Evolutionary conservation across 2,329 filamentous ascomycete genomes (phyloP).

Genomic region (Bipolaris zeicola): DNA sequence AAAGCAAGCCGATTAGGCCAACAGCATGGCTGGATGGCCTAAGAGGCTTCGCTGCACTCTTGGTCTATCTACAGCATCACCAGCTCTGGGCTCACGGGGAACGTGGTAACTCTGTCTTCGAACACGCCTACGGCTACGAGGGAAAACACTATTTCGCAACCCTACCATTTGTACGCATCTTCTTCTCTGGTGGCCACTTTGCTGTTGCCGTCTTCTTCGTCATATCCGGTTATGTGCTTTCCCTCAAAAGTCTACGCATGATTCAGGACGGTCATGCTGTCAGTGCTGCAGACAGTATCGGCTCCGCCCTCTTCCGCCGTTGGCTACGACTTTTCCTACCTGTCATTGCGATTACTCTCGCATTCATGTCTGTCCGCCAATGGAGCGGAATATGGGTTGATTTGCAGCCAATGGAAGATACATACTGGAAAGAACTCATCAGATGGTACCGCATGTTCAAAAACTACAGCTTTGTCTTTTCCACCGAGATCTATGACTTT

Average conservation of each 20-base stretch:
- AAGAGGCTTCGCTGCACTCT: conserved; percentile 68
- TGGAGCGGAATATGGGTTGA: conserved; percentile 40
- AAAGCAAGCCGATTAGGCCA: conserved; percentile 27
- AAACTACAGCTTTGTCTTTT: conserved; percentile 72
- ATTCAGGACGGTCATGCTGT: conserved; percentile 51
- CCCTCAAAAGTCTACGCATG: conserved; percentile 52
- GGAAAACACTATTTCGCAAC: conserved; percentile 39
- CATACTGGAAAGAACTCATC: conserved; percentile 36
- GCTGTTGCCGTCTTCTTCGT: conserved; percentile 62
- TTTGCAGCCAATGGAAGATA: conserved; percentile 59
- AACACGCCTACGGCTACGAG: conserved; percentile 40
- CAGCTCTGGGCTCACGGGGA: conserved; percentile 51
- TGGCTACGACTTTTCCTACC: conserved; percentile 59
- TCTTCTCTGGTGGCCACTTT: conserved; percentile 60
- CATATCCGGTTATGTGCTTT: conserved; percentile 60
- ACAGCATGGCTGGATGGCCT: conserved; percentile 63
- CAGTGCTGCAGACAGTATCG: conserved; percentile 51
- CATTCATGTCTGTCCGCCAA: conserved; percentile 61
- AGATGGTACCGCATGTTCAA: conserved; percentile 53
- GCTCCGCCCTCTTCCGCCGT: conserved; percentile 57
- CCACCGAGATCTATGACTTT: conserved; percentile 63
- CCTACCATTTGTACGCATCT: conserved; percentile 50
- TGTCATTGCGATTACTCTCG: conserved; percentile 61
- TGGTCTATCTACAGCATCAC: conserved; percentile 67
- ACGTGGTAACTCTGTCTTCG: conserved; percentile 56